Evolutionary conservation across 1,139 yeast species (phyloP), one percentile per base, ranked within the genome.

Genomic region (Taphrina populina): DNA sequence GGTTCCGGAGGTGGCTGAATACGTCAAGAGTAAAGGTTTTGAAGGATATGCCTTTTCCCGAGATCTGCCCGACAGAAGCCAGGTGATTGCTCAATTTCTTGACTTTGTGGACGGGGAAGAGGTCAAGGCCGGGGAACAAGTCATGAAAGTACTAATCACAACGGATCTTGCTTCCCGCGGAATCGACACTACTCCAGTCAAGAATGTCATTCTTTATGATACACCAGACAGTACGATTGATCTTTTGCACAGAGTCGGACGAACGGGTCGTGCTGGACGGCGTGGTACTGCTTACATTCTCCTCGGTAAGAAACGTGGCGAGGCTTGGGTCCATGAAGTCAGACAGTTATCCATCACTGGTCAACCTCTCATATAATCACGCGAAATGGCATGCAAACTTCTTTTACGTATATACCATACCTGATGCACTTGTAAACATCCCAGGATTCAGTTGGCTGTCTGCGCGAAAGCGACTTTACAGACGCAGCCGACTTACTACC

Each of bases 111-210:
- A 60, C 1, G 46, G 41, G 10, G 44, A 53, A 23, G 61, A 62
- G 19, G 61, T 49, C 8, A 44, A 45, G n/a, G 35, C 43, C 13
- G 59, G 59, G 11, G 51, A 39, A 58, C 30, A 36, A 52, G 40
- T 59, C 30, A 61, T 64, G 60, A 83, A 83, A 64, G 84, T 92
- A 0, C 73, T 92, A 41, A 81, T 92, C 0, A 84, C 95, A n/a
- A 88, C 97, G 0, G 98, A 92, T 70, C 74, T 92, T 44, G 73
- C 87, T 62, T 94, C 96, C 0, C 76, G 98, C 65, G 98, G 98
- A 1, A 72, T 92, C 56, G 92, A 92, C 66, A 90, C 92, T 71
- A 77, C 79, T 59, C 85, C 87, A 17, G 81, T 92, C 37, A 78
- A 88, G 62, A 88, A 88, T 64, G 88, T 92, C 17, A 76, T 92